These are phyloP conservation scores for Lodderomyces orthopsilosis DNA, from an alignment of 1,139 yeast species.

Conservation along the genomic window DNA sequence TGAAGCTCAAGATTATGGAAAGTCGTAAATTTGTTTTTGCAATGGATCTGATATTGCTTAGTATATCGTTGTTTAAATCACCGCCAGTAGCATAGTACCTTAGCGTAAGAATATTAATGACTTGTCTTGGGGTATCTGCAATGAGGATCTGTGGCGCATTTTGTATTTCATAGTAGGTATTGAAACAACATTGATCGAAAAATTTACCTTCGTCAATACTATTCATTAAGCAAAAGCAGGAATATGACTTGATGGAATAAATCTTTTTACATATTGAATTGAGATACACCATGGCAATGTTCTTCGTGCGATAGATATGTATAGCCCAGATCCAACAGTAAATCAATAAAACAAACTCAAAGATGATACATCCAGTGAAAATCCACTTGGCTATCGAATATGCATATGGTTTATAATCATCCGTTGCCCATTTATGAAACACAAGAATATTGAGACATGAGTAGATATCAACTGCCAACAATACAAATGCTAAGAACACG, in stretches of 20 bases:
- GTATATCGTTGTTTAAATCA: constrained; percentile 43
- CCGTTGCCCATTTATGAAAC: constrained; percentile 67
- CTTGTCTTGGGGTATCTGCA: constrained; percentile 90
- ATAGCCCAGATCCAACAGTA: constrained; percentile 63
- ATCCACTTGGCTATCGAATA: constrained; percentile 69
- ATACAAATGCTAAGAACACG: constrained; percentile 52
- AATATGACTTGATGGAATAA: constrained; percentile 57
- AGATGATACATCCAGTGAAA: constrained; percentile 81
- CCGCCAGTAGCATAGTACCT: constrained; percentile 52
- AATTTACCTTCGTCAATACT: constrained; percentile 64
- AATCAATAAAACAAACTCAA: constrained; percentile 58
- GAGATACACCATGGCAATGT: constrained; percentile 70
- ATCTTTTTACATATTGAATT: constrained; percentile 59
- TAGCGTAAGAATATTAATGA: constrained; percentile 72
- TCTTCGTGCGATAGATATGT: constrained; percentile 54
- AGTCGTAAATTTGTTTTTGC: constrained; percentile 61
- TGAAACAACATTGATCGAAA: constrained; percentile 67
- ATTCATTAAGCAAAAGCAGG: constrained; percentile 70
- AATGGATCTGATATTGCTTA: constrained; percentile 52
- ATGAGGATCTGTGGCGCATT: constrained; percentile 61
- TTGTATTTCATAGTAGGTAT: constrained; percentile 64
- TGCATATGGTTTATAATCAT: constrained; percentile 55
- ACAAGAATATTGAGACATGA: constrained; percentile 76
- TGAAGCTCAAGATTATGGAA: constrained; percentile 68
- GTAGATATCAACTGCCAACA: constrained; percentile 72